Evolutionary conservation across 2,329 filamentous ascomycete species (phyloP).

Genomic region (Cladophialophora carrionii): DNA sequence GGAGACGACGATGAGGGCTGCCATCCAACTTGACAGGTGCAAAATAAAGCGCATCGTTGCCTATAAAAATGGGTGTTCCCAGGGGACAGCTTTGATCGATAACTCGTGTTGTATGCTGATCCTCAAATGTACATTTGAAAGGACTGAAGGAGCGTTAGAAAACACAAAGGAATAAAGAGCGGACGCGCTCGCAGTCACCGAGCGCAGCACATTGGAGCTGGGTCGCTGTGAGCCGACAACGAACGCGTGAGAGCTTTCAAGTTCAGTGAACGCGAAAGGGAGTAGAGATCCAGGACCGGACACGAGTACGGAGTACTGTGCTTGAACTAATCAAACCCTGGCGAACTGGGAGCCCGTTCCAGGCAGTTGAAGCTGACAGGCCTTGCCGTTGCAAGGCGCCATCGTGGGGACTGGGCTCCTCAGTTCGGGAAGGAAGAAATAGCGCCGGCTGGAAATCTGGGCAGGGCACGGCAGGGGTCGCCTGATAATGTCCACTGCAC

Average conservation of each 20-base stretch:
- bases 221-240: too few relatives aligned
- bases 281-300: neutral
- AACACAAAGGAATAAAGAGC: constrained; percentile 11
- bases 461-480: too few relatives aligned
- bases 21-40: constrained; percentile 2
- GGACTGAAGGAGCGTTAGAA: neutral
- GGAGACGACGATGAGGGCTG: constrained; percentile 11
- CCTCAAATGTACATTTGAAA: neutral
- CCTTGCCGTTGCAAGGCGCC: too few relatives aligned
- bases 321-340: constrained; percentile 6
- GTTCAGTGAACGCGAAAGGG: neutral
- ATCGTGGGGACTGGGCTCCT: too few relatives aligned
- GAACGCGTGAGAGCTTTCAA: neutral
- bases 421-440: neutral
- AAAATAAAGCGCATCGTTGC: constrained; percentile 12
- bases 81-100: too few relatives aligned
- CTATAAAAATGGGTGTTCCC: too few relatives aligned
- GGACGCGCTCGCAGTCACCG: constrained; percentile 11
- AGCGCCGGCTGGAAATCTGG: neutral
- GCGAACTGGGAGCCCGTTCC: neutral
- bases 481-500: neutral
- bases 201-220: constrained; percentile 10
- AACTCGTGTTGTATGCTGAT: too few relatives aligned
- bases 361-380: neutral
- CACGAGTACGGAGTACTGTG: too few relatives aligned